A percentile compares a stretch with the other conserved stretches of the same genome.
These are phyloP conservation scores for Boletales sp. DNA, from an alignment of 768 basidiomycete genomes.

Conservation along the genomic window DNA sequence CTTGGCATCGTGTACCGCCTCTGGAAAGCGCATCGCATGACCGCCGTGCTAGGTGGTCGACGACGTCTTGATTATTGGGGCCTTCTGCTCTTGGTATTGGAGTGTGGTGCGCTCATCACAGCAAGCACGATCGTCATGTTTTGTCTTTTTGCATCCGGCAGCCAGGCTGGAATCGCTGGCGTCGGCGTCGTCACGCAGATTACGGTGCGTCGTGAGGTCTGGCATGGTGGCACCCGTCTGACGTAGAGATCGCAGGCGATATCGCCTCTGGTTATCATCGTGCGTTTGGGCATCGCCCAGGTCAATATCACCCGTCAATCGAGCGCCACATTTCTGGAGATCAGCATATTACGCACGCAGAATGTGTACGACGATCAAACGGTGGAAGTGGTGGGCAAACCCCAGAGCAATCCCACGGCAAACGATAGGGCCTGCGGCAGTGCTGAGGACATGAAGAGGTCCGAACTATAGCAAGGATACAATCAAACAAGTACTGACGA, in stretches of 20 bases:
- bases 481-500: too few species aligned
- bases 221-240: not conserved
- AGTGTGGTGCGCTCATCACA: conserved; percentile 20
- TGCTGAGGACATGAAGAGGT: too few species aligned
- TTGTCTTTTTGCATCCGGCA: conserved; percentile 8
- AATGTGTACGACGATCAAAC: not conserved
- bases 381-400: too few species aligned
- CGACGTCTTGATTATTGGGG: conserved; percentile 7
- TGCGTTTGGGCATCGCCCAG: conserved; percentile 12
- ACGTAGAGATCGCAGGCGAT: conserved; percentile 7
- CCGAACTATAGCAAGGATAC: too few species aligned
- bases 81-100: conserved; percentile 13
- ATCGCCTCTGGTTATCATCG: conserved; percentile 17
- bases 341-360: not conserved
- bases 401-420: too few species aligned
- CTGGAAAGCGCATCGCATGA: conserved; percentile 4
- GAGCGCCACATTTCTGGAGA: not conserved
- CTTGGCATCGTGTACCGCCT: conserved; percentile 19
- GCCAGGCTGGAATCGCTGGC: conserved; percentile 11
- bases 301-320: not conserved
- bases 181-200: conserved; percentile 17
- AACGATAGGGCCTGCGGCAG: too few species aligned
- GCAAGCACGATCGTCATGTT: conserved; percentile 18
- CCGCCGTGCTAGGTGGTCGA: conserved; percentile 1
- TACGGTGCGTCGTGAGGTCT: conserved; percentile 4